Base-by-base conservation (phyloP, 2,329 filamentous ascomycete genomes). In the Colletotrichum simmondsii region DNA sequence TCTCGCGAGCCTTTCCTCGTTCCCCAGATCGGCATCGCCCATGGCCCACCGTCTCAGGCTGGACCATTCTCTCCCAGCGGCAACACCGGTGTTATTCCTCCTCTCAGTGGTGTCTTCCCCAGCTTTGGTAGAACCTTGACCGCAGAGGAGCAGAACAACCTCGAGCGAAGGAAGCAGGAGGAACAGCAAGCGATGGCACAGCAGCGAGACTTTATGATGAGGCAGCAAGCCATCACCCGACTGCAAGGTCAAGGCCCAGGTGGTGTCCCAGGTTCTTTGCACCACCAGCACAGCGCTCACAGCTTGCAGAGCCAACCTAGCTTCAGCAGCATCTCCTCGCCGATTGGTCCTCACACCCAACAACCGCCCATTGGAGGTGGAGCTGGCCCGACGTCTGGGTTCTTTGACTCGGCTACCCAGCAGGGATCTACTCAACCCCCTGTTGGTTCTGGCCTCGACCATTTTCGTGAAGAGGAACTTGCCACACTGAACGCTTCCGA, bases 231-330 rank as follows among this genome's bases (percentile, higher is more conserved):
- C 7, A 91, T 95, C 72, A 88, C 92, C 63, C 92, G 95, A 80
- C 30, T 74, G 32, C 71, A 73, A 53, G 66, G 35, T 46, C 69
- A 73, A 59, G 70, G 72, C 26, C 73, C 74, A 76, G 58, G 77
- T 68, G 79, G 83, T 22, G 77, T 73, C 53, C 60, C 72, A 77
- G 52, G 77, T 66, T 79, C 85, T 72, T 88, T 98, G 10, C 95
- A 98, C 78, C 97, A 98, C 79, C 95, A 98, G 80, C 95, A 95
- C 1, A 98, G 96, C 80, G 94, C 95, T 10, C 96, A 98, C 77
- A 98, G 96, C 80, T 88, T 99, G 72, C 97, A 99, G 80, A 98
- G 95, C 80, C 97, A 99, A 83, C 96, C 96, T 26, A 98, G 96
- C 83, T 98, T 97, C 80, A 95, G 96, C 22, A 98, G 94, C 83